A percentile compares a stretch with the other conserved stretches of the same genome.
These are phyloP conservation scores for Globisporangium heterothallicum DNA, from an alignment of 352 stramenopile species.

Conservation along the genomic window DNA sequence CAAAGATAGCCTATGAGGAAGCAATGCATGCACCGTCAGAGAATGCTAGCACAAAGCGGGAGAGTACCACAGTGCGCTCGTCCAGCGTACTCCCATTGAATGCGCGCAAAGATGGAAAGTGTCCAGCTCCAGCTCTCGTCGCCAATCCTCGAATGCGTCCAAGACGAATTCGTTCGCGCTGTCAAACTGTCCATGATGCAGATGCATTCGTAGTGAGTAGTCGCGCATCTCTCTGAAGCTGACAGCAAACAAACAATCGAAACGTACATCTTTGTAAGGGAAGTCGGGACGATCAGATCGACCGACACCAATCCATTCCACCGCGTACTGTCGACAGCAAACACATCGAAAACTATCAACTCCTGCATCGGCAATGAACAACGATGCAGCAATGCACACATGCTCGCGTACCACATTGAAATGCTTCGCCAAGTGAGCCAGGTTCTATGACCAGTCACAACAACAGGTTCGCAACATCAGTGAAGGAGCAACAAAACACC, in stretches of 20 bases:
- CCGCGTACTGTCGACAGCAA: conserved; percentile 48
- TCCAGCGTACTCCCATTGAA: conserved; percentile 66
- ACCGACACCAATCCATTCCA: conserved; percentile 80
- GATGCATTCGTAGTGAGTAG: too few relatives aligned
- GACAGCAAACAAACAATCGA: too few relatives aligned
- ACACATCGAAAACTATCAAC: neutral
- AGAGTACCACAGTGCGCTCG: too few relatives aligned
- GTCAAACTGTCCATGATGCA: conserved; percentile 44
- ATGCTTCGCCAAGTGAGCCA: conserved; percentile 63
- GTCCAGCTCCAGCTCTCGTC: conserved; percentile 63
- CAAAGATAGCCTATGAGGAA: conserved; percentile 70
- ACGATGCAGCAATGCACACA: neutral
- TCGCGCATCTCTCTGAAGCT: too few relatives aligned
- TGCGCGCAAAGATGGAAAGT: conserved; percentile 71
- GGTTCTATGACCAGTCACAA: conserved; percentile 32
- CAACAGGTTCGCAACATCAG: neutral
- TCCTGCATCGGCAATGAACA: neutral
- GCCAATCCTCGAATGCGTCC: conserved; percentile 66
- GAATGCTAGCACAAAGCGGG: neutral
- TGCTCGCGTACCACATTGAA: conserved; percentile 72
- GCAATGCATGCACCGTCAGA: too few relatives aligned
- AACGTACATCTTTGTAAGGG: conserved; percentile 60
- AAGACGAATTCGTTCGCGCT: conserved; percentile 74
- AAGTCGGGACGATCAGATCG: conserved; percentile 78
- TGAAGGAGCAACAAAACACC: neutral